phyloP scores from a whole-genome alignment of 163 green algal genomes.

The Picocystis sp. region DNA sequence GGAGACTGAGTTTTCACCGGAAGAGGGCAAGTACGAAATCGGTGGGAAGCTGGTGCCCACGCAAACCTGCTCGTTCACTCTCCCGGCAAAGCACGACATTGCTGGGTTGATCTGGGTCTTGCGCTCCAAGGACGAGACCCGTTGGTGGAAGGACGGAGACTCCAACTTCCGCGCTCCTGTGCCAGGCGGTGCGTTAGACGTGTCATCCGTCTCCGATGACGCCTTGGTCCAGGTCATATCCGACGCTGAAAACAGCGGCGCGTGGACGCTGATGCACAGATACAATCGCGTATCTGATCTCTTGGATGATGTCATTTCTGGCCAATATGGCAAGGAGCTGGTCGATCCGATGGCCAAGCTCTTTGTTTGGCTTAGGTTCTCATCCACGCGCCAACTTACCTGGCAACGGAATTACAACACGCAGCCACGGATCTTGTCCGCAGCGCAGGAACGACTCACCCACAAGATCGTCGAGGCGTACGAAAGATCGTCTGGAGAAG shows the following conservation, averaged over 20 bases:
- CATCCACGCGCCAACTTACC: slow-evolving; percentile 67
- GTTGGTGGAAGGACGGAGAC: slow-evolving; percentile 19
- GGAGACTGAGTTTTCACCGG: slow-evolving; percentile 6
- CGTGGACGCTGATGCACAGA: slow-evolving; percentile 92
- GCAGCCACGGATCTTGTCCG: slow-evolving; percentile 75
- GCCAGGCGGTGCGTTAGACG: background rate
- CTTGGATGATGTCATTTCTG: slow-evolving; percentile 36
- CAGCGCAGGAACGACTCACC: slow-evolving; percentile 73
- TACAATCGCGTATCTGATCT: slow-evolving; percentile 67
- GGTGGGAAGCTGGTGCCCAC: no score
- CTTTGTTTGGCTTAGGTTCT: slow-evolving; percentile 84
- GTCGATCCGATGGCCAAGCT: slow-evolving; percentile 37
- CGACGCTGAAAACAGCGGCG: slow-evolving; percentile 50
- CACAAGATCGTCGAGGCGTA: slow-evolving; percentile 39
- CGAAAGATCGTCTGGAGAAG: slow-evolving; percentile 26
- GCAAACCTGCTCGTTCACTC: no score
- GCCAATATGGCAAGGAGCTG: slow-evolving; percentile 18
- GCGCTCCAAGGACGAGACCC: slow-evolving; percentile 26
- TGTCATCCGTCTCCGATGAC: slow-evolving; percentile 10
- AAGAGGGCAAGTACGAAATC: no score
- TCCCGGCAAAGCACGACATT: slow-evolving; percentile 1
- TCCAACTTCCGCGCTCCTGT: slow-evolving; percentile 5
- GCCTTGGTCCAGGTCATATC: slow-evolving; percentile 45
- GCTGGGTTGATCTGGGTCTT: slow-evolving; percentile 27
- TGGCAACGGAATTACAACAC: slow-evolving; percentile 99